phyloP scores from a whole-genome alignment of 371 early-diverging fungal genomes.

The Mortierella polycephala region DNA sequence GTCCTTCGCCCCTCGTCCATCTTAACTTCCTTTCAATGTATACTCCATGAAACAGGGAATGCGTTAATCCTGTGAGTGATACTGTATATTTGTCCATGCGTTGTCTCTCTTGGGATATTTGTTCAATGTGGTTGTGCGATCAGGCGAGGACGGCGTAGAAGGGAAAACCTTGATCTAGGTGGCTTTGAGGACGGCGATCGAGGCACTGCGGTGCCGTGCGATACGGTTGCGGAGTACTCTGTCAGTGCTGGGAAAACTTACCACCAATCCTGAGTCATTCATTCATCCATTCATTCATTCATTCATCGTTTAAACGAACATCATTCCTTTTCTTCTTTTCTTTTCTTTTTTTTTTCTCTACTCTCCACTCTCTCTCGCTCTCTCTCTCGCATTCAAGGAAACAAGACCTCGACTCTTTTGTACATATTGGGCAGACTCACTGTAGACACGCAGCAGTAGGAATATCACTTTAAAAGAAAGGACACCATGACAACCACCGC shows the following conservation, averaged over 20 bases:
- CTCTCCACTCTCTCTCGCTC: background rate
- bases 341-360: background rate
- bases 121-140: no score
- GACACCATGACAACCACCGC: slow-evolving; percentile 16
- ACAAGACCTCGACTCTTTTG: background rate
- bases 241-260: no score
- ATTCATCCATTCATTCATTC: background rate
- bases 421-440: background rate
- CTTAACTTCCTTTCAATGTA: no score
- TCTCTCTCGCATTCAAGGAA: background rate
- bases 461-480: slow-evolving; percentile 3
- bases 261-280: background rate
- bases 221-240: no score
- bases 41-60: no score
- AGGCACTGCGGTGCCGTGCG: no score
- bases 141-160: background rate
- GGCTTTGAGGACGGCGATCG: background rate
- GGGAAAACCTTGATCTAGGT: background rate
- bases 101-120: no score
- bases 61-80: no score
- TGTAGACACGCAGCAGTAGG: background rate
- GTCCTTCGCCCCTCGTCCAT: background rate
- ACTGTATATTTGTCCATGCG: no score
- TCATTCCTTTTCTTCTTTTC: slow-evolving; percentile 1
- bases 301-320: background rate